Percentiles rank a stretch among this genome's conserved stretches.
phyloP scores from a whole-genome alignment of 2,329 filamentous ascomycete genomes.

The Dactylellina leptospora region DNA sequence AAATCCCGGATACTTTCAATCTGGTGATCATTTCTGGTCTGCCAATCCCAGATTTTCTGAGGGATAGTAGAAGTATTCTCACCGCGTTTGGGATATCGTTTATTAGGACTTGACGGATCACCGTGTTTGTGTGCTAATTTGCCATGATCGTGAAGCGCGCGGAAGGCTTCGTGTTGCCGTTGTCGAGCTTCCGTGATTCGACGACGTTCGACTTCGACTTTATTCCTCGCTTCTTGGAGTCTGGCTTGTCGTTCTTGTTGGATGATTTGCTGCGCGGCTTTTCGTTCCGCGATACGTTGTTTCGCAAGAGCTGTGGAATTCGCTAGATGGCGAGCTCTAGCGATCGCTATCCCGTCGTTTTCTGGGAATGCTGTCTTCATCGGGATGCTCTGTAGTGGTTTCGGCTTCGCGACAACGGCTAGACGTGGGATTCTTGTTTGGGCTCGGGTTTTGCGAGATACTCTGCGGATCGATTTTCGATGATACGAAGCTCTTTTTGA shows the following conservation, averaged over 20 bases:
- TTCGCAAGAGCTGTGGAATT: conserved; percentile 18
- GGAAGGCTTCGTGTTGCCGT: conserved; percentile 32
- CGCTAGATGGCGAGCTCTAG: conserved; percentile 26
- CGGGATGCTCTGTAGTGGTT: neutral
- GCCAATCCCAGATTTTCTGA: conserved; percentile 36
- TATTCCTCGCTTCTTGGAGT: conserved; percentile 36
- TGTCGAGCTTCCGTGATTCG: conserved; percentile 24
- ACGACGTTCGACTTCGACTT: conserved; percentile 41
- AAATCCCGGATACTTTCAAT: conserved; percentile 29
- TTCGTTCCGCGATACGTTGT: conserved; percentile 32
- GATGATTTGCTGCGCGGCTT: conserved; percentile 16
- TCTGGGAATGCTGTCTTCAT: conserved; percentile 8
- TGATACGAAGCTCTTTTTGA: neutral
- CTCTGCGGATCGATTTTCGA: neutral
- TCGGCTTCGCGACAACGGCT: neutral
- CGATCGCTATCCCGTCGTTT: conserved; percentile 19
- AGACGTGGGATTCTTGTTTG: conserved; percentile 6
- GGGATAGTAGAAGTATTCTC: conserved; percentile 1
- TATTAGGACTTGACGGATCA: no score
- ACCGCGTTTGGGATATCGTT: neutral
- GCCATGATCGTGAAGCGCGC: conserved; percentile 23
- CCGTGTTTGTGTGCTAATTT: no score
- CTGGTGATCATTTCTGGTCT: conserved; percentile 18
- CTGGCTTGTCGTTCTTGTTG: conserved; percentile 23
- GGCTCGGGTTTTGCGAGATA: neutral